Evolutionary conservation across 1,284 basidiomycete species (phyloP).

Genomic region (Termitomyces sp.): DNA sequence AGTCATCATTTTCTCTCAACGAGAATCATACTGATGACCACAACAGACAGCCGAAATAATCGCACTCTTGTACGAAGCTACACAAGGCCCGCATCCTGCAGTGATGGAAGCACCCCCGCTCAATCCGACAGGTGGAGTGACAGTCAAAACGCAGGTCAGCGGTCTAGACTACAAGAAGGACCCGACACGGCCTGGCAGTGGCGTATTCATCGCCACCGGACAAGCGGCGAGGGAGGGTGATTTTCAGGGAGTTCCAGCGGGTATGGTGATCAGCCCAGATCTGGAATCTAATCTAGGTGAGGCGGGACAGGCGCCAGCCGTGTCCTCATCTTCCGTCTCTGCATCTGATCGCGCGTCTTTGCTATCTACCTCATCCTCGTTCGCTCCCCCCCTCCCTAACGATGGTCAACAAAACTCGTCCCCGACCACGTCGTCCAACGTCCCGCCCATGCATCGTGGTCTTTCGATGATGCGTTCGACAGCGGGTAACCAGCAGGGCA

Average conservation of each 20-base stretch:
- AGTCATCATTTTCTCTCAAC: constrained; percentile 28
- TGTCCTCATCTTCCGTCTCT: constrained; percentile 25
- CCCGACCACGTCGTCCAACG: constrained; percentile 8
- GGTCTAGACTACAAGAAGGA: constrained; percentile 71
- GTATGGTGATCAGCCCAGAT: constrained; percentile 55
- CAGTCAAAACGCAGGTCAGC: constrained; percentile 44
- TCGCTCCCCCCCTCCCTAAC: constrained; percentile 28
- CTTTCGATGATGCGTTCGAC: constrained; percentile 20
- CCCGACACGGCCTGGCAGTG: constrained; percentile 73
- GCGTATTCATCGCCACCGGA: constrained; percentile 74
- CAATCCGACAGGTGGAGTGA: constrained; percentile 73
- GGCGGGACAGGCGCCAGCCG: constrained; percentile 29
- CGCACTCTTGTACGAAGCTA: constrained; percentile 86
- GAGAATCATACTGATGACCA: constrained; percentile 14
- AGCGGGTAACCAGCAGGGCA: constrained; percentile 17
- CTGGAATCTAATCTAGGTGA: constrained; percentile 46
- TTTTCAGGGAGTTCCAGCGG: constrained; percentile 57
- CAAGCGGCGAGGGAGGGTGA: constrained; percentile 38
- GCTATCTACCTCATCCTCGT: constrained; percentile 29
- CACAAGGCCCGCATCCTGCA: constrained; percentile 62
- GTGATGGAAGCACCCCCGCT: constrained; percentile 51
- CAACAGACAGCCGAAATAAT: constrained; percentile 88
- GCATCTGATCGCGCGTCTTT: constrained; percentile 24
- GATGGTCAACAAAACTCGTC: constrained; percentile 13
- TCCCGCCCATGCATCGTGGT: constrained; percentile 16